phyloP scores from a whole-genome alignment of 371 early-diverging fungal species.

The Syncephalis plumigaleata region DNA sequence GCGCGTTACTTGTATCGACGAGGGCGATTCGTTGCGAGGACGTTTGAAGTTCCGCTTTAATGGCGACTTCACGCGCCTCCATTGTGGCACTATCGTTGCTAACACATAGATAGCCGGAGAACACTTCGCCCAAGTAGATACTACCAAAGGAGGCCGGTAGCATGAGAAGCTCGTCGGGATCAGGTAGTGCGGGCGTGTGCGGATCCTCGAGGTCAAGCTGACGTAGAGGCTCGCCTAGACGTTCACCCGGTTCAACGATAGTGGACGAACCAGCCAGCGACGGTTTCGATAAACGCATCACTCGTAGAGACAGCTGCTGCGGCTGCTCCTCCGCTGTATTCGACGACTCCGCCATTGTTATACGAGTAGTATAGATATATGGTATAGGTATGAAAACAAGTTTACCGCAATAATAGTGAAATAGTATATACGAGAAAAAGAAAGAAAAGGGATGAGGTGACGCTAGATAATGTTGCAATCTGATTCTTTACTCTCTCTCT shows the following conservation, averaged over 20 bases:
- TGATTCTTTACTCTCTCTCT: too few relatives aligned
- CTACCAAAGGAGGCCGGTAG: conserved; percentile 67
- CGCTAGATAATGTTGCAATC: too few relatives aligned
- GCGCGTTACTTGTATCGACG: conserved; percentile 32
- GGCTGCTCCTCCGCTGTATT: background rate
- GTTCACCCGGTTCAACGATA: conserved; percentile 3
- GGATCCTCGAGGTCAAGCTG: conserved; percentile 17
- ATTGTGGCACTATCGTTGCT: conserved; percentile 58
- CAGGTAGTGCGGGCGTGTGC: conserved; percentile 24
- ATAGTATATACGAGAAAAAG: too few relatives aligned
- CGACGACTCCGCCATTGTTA: too few relatives aligned
- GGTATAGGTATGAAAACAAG: too few relatives aligned
- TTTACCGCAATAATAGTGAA: too few relatives aligned
- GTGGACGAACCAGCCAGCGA: conserved; percentile 27
- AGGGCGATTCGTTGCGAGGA: conserved; percentile 52
- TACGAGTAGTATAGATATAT: too few relatives aligned
- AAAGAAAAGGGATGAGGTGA: too few relatives aligned
- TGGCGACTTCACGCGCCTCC: conserved; percentile 41
- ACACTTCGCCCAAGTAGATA: conserved; percentile 89
- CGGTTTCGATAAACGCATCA: conserved; percentile 81
- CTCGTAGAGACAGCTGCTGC: conserved; percentile 70
- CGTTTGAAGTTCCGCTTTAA: conserved; percentile 81
- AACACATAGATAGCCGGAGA: conserved; percentile 68
- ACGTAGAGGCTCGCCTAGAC: conserved; percentile 9
- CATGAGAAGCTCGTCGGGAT: conserved; percentile 45